These are phyloP conservation scores for Symbiodinium natans DNA, from an alignment of 73 alveolate genomes.

Conservation along the genomic window DNA sequence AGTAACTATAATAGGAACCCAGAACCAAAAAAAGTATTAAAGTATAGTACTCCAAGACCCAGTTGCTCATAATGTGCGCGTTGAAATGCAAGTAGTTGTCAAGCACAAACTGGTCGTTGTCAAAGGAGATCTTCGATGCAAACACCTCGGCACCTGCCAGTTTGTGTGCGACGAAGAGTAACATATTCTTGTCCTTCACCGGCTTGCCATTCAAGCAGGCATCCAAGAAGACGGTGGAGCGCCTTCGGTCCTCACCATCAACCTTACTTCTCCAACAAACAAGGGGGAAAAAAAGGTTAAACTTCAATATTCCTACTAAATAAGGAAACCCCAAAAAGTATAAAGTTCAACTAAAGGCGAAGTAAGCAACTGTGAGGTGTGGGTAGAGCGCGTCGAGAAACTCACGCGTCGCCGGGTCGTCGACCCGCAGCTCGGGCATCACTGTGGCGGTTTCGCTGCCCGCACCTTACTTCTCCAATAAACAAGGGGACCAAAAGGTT, in stretches of 20 bases:
- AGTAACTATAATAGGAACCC: too few relatives aligned
- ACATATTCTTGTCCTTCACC: neutral
- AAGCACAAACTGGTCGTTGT: conserved; percentile 4
- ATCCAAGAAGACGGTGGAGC: neutral
- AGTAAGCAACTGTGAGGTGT: neutral
- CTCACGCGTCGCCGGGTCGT: neutral
- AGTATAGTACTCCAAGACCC: too few relatives aligned
- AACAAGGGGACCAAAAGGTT: too few relatives aligned
- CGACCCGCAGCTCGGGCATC: neutral
- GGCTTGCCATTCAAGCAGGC: conserved; percentile 3
- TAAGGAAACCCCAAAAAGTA: too few relatives aligned
- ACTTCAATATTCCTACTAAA: too few relatives aligned
- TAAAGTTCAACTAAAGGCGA: too few relatives aligned
- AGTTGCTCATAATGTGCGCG: neutral
- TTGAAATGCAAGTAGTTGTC: conserved; percentile 1
- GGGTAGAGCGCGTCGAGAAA: neutral
- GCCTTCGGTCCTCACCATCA: neutral
- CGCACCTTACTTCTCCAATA: too few relatives aligned
- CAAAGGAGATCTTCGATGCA: neutral
- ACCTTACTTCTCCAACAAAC: too few relatives aligned
- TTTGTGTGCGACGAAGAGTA: neutral
- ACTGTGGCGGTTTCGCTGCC: neutral
- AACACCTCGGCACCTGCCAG: neutral
- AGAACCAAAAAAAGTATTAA: too few relatives aligned
- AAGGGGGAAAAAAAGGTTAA: too few relatives aligned